Evolutionary conservation across 106 monocot genomes (phyloP), one percentile per base, ranked within the genome.

Genomic region (Apostasia shenzhenica): DNA sequence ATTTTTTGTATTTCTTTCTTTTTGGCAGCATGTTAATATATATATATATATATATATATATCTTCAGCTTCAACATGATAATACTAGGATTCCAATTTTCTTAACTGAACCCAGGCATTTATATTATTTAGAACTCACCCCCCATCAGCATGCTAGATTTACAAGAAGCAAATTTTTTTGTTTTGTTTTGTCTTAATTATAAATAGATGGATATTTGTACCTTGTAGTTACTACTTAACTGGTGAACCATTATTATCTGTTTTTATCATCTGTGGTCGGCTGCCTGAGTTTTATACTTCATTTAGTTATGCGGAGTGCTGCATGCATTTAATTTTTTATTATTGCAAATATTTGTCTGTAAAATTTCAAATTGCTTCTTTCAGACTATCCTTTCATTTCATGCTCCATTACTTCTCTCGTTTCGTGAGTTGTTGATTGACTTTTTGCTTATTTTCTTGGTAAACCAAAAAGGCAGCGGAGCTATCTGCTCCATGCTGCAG

Each of bases 401-500:
- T 7, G 43, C 39, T 57, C 57, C 0, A 11, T 1, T 1, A 64
- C 50, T 42, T 50, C 6, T 12, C 52, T 42, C 14, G 55, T 46
- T 46, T 46, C 26, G 1, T 37, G 6, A 40, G 8, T 70, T 73
- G 26, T 70, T 41, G 48, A 26, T 43, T n/a, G 53, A 14, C 9
- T 51, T 66, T 73, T 67, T 50, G 5, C 54, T 70, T 72, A 74
- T 63, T 5, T 54, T 50, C 7, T 6, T 47, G 26, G 2, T 61
- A 60, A 55, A 45, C 50, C 26, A 26, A 54, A 73, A 75, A 92
- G 92, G 69, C 84, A 40, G 14, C 68, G 8, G 93, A 86, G 80
- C 63, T 89, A 12, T 75, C 75, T 57, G 79, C 75, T n/a, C 78
- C 89, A 41, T 41, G 50, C 50, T 38, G 54, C 44, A 71, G 66